Base-by-base conservation (phyloP, 495 filamentous ascomycete genomes). In the Astrothelium macrocarpum region DNA sequence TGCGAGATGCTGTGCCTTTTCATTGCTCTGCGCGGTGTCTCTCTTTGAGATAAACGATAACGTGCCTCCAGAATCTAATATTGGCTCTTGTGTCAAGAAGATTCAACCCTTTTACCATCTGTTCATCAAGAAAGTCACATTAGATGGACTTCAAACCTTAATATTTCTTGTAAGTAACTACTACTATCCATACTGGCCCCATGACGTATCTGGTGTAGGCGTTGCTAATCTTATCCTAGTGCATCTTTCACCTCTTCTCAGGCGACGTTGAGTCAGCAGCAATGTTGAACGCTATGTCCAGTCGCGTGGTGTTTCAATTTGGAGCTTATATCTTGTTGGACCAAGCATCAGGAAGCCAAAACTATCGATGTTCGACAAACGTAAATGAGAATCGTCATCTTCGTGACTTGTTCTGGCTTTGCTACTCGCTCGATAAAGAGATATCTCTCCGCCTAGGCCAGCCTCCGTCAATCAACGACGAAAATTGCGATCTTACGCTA, bases 401-500 rank as follows among this genome's bases (percentile, higher is more conserved):
- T 0, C 78, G 81, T 0, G 77, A 77, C 53, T 62, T 84, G 0
- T 84, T 84, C 66, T 84, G 80, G 81, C 69, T 82, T 2, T 78
- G 78, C 71, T 84, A 81, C 59, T 76, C 71, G 1, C 61, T 80
- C 32, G 81, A 84, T 59, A 82, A 81, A 64, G 80, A 82, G 53
- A 66, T 82, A 12, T 71, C 76, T 0, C 69, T 82, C 7, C 76
- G 80, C 32, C 81, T 76, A 0, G 81, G 80, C 5, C 79, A 80
- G 65, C 80, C 80, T 9, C 79, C 80, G n/a, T 68, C 72, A 1
- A 78, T 82, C 42, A 70, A 72, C 14, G 79, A 84, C 59, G 79
- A 82, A 26, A 78, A 81, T 62, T 84, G 81, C 66, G 80, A 82
- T 66, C 70, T 84, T 20, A 79, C 79, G 0, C 70, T 82, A 7